Evolutionary conservation across 1,284 basidiomycete genomes (phyloP), one percentile per base, ranked within the genome.

Genomic region (Rhodotorula sp.): DNA sequence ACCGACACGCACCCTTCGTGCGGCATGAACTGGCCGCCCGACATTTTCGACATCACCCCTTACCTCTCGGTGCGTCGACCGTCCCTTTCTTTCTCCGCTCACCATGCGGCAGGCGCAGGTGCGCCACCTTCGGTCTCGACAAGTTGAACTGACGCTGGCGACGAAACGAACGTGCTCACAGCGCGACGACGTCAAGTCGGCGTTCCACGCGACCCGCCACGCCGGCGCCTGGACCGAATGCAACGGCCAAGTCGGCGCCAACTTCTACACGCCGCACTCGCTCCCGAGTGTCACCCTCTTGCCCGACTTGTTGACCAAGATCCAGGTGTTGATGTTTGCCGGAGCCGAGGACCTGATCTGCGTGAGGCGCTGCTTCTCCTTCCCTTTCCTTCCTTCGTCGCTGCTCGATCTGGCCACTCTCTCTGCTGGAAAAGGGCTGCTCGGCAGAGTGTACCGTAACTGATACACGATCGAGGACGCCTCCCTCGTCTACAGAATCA

Each of bases 21-120:
- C 81, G 96, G 96, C 1, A 92, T 98, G 92, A 96, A 96, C 81
- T 99, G 96, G 96, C 96, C 96, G 6, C 89, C 90, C n/a, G 92
- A 93, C 76, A 86, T 99, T 34, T 81, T 85, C 15, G 87, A 90
- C 61, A 85, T 97, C 52, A 90, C 89, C 57, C 83, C 84, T 5
- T 97, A 95, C 80, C 87, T 99, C 20, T 87, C 86, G 39, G 93
- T 94, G 80, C 69, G 91, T 84, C 18, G 8, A 48, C 29, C 51
- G 58, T 52, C 48, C 51, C 58, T 58, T 26, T 46, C 20, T 16
- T 26, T 14, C 31, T 21, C 20, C 12, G 48, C 3, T 26, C 3
- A 21, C 49, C 61, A n/a, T 39, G 15, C 16, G 7, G 12, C 2
- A 21, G 21, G 54, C 7, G 57, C 67, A 58, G 48, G 54, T 56